Percentiles rank a stretch among this genome's conserved stretches.
Conservation (phyloP, 169 alveolate species). For the Cryptosporidium viatorum region DNA sequence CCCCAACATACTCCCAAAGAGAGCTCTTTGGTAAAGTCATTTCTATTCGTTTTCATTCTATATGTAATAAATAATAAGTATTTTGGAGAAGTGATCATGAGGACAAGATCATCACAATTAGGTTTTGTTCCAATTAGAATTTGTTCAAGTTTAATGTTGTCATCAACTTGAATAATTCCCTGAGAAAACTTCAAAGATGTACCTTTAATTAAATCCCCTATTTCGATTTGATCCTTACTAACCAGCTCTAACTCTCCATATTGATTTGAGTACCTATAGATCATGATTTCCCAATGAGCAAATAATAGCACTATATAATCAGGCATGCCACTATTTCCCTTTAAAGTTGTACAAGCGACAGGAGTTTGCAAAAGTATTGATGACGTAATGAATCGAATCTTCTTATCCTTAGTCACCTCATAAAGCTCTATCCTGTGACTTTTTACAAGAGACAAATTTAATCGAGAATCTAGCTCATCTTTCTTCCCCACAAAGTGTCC, state of each 20-base stretch:
- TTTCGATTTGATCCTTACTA: slow-evolving; percentile 34
- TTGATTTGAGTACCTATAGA: slow-evolving; percentile 33
- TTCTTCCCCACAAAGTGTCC: slow-evolving; percentile 49
- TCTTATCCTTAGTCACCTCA: slow-evolving; percentile 9
- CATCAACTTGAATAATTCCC: slow-evolving; percentile 4
- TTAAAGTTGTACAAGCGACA: slow-evolving; percentile 34
- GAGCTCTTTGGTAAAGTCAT: slow-evolving; percentile 6
- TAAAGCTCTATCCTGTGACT: slow-evolving; percentile 30
- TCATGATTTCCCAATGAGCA: slow-evolving; percentile 24
- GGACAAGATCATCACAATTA: background rate
- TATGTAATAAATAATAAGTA: slow-evolving; percentile 28
- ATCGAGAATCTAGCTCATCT: slow-evolving; percentile 1
- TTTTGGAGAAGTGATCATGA: slow-evolving; percentile 67
- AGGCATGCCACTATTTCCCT: slow-evolving; percentile 13
- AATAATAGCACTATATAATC: slow-evolving; percentile 46
- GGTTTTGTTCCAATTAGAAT: background rate
- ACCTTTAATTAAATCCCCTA: slow-evolving; percentile 7
- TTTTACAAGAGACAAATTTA: slow-evolving; percentile 20
- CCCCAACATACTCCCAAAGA: slow-evolving; percentile 43
- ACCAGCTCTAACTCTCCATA: slow-evolving; percentile 38
- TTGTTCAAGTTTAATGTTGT: slow-evolving; percentile 37
- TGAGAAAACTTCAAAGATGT: background rate
- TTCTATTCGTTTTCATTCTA: background rate
- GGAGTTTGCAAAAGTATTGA: slow-evolving; percentile 54
- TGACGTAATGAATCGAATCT: slow-evolving; percentile 13